A percentile compares a stretch with the other conserved stretches of the same genome.
These are phyloP conservation scores for Macrolepiota albuminosa DNA, from an alignment of 768 basidiomycete species.

Conservation along the genomic window DNA sequence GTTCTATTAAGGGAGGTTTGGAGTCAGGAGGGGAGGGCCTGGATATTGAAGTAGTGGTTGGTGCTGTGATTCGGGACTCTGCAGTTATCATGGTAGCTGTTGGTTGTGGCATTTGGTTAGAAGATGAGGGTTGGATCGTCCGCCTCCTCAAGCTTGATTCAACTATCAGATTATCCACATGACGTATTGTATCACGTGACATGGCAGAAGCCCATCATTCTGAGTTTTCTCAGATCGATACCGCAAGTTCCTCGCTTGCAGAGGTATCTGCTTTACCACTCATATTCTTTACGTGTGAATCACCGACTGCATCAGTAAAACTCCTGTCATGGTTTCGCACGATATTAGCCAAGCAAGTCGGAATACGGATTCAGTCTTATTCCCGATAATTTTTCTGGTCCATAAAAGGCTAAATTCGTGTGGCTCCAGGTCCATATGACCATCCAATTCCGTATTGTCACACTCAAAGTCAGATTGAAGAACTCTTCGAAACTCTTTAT, in stretches of 20 bases:
- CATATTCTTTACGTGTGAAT: background rate
- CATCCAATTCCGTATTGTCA: background rate
- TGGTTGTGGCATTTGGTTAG: conserved; percentile 6
- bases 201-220: background rate
- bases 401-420: background rate
- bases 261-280: background rate
- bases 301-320: background rate
- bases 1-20: conserved; percentile 1
- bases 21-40: background rate
- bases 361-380: no score
- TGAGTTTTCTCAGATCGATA: background rate
- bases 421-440: background rate
- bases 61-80: background rate
- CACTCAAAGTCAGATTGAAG: background rate
- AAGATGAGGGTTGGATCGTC: background rate
- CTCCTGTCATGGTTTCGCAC: background rate
- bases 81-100: background rate
- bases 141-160: background rate
- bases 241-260: background rate
- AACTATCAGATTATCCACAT: conserved; percentile 16
- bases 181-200: conserved; percentile 15
- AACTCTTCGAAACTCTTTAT: no score
- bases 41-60: background rate
- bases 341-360: background rate
- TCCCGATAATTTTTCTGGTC: no score